Evolutionary conservation across 257 asterid genomes (phyloP).

Genomic region (Vinca minor): DNA sequence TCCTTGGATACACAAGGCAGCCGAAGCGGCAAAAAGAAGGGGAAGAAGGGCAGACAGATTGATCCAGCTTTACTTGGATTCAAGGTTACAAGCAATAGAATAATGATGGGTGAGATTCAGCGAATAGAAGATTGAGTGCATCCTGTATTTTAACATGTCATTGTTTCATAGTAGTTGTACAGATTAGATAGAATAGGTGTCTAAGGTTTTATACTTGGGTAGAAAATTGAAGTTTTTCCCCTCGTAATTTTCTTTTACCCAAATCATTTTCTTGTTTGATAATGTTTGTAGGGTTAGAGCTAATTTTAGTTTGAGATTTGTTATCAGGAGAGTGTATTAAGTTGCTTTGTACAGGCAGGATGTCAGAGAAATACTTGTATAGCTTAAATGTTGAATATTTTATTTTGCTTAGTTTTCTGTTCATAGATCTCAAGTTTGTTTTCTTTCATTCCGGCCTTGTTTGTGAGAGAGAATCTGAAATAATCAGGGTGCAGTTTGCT

Average conservation of each 20-base stretch:
- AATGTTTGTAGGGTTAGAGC: neutral
- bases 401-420: no score
- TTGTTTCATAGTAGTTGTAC: neutral
- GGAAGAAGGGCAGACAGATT: slow-evolving; percentile 93
- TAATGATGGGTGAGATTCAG: slow-evolving; percentile 98
- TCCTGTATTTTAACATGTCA: neutral
- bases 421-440: no score
- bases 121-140: slow-evolving; percentile 56
- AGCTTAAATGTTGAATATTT: no score
- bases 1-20: slow-evolving; percentile 32
- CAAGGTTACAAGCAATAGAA: slow-evolving; percentile 96
- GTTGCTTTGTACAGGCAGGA: slow-evolving; percentile 6
- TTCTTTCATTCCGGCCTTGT: no score
- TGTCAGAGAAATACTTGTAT: neutral
- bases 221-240: neutral
- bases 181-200: slow-evolving; percentile 6
- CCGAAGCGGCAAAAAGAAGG: slow-evolving; percentile 75
- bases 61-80: slow-evolving; percentile 98
- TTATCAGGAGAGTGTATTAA: slow-evolving; percentile 1
- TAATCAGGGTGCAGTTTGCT: no score
- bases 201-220: neutral
- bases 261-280: no score
- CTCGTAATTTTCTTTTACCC: neutral
- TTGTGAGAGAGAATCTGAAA: no score
- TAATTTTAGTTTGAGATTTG: neutral